These are phyloP conservation scores for Parafenestella ontariensis DNA, from an alignment of 2,329 filamentous ascomycete species.

Conservation along the genomic window DNA sequence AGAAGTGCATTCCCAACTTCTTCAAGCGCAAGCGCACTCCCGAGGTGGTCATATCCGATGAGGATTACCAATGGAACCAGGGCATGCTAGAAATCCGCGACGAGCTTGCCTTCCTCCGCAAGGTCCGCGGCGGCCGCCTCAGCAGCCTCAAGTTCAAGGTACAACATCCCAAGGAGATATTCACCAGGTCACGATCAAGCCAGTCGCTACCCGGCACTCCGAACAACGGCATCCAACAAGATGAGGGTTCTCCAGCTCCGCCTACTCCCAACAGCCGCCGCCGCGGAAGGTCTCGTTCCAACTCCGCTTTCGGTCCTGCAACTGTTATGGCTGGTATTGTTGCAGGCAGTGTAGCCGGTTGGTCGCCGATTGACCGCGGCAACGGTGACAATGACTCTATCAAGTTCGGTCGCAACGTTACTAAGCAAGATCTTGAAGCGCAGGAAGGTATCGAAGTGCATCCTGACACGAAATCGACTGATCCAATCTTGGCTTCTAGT, in stretches of 20 bases:
- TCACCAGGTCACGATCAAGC: constrained; percentile 68
- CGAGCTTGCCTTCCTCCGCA: constrained; percentile 81
- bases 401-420: constrained; percentile 44
- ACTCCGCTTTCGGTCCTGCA: constrained; percentile 75
- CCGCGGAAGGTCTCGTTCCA: constrained; percentile 71
- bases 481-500: constrained; percentile 55
- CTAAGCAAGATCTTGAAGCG: constrained; percentile 51
- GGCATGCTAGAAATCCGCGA: constrained; percentile 78
- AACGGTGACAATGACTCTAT: constrained; percentile 51
- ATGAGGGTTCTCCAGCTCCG: constrained; percentile 54
- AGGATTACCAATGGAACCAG: constrained; percentile 69
- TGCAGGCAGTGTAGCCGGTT: constrained; percentile 77
- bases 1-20: constrained; percentile 51
- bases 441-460: constrained; percentile 57
- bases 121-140: constrained; percentile 79
- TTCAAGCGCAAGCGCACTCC: constrained; percentile 53
- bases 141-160: constrained; percentile 83
- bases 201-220: constrained; percentile 71
- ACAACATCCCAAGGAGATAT: constrained; percentile 74
- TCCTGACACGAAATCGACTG: constrained; percentile 57
- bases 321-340: constrained; percentile 86
- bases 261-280: constrained; percentile 63
- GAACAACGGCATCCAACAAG: constrained; percentile 55
- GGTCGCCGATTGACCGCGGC: constrained; percentile 71
- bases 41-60: constrained; percentile 53